phyloP scores from a whole-genome alignment of 352 stramenopile species.

The Thalassiosira hispida region DNA sequence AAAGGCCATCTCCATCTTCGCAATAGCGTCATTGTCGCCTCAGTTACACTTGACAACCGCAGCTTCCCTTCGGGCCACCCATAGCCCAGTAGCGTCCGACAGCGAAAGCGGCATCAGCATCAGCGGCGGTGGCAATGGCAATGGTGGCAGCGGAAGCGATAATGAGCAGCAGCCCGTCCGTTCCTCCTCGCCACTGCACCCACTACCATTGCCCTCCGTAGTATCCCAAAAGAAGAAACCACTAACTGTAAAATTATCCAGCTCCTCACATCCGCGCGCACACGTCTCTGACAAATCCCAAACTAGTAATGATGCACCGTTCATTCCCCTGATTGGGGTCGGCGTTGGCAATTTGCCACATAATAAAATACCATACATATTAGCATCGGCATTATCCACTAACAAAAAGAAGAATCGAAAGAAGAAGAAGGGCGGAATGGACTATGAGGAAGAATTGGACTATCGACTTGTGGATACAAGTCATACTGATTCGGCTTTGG shows the following conservation, averaged over 20 bases:
- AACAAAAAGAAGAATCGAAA: slow-evolving; percentile 5
- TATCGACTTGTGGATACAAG: slow-evolving; percentile 44
- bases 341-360: slow-evolving; percentile 76
- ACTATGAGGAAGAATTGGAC: not conserved
- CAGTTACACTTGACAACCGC: too few species aligned
- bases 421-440: not conserved
- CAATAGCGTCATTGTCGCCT: too few species aligned
- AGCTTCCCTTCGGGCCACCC: too few species aligned
- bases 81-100: too few species aligned
- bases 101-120: too few species aligned
- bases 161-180: too few species aligned
- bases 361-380: slow-evolving; percentile 40
- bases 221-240: not conserved
- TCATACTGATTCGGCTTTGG: slow-evolving; percentile 37
- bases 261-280: slow-evolving; percentile 1
- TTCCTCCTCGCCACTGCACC: too few species aligned
- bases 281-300: not conserved
- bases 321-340: slow-evolving; percentile 69
- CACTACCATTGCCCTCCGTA: too few species aligned
- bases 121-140: too few species aligned
- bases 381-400: slow-evolving; percentile 27
- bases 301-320: not conserved
- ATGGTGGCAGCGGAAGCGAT: too few species aligned
- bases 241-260: slow-evolving; percentile 13
- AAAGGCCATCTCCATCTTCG: too few species aligned